These are phyloP conservation scores for Nakaseomyces glabratus DNA, from an alignment of 1,139 yeast species.

Conservation along the genomic window DNA sequence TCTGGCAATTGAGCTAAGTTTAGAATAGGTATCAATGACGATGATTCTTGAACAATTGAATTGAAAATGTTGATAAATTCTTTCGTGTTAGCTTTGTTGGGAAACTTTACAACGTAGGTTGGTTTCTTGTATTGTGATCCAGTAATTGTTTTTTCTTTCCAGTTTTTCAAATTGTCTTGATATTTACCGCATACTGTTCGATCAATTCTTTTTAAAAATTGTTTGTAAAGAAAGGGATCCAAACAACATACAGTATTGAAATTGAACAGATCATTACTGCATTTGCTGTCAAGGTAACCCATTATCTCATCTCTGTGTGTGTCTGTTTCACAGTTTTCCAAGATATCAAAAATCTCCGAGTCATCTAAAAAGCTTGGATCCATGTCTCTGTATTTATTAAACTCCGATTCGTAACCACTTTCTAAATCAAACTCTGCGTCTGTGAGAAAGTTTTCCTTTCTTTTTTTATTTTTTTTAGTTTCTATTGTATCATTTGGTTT, in stretches of 20 bases:
- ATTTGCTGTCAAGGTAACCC: constrained; percentile 1
- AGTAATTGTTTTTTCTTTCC: constrained; percentile 1
- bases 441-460: constrained; percentile 12
- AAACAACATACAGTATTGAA: neutral
- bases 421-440: constrained; percentile 6
- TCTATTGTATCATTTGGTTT: constrained; percentile 1
- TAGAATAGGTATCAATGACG: constrained; percentile 19
- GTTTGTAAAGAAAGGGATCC: constrained; percentile 5
- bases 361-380: constrained; percentile 8
- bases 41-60: constrained; percentile 16
- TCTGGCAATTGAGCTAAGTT: constrained; percentile 16
- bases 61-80: constrained; percentile 17
- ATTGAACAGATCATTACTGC: neutral
- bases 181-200: neutral
- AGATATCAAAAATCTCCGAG: constrained; percentile 5
- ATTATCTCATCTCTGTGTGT: constrained; percentile 1
- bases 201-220: constrained; percentile 5
- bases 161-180: neutral
- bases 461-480: constrained; percentile 6
- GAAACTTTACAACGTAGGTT: constrained; percentile 14
- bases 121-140: constrained; percentile 7
- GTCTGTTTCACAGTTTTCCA: neutral
- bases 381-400: constrained; percentile 7
- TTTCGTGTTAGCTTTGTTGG: constrained; percentile 14
- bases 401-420: neutral